Evolutionary conservation across 2,329 filamentous ascomycete genomes (phyloP).

Genomic region (Pseudocercospora eumusae): DNA sequence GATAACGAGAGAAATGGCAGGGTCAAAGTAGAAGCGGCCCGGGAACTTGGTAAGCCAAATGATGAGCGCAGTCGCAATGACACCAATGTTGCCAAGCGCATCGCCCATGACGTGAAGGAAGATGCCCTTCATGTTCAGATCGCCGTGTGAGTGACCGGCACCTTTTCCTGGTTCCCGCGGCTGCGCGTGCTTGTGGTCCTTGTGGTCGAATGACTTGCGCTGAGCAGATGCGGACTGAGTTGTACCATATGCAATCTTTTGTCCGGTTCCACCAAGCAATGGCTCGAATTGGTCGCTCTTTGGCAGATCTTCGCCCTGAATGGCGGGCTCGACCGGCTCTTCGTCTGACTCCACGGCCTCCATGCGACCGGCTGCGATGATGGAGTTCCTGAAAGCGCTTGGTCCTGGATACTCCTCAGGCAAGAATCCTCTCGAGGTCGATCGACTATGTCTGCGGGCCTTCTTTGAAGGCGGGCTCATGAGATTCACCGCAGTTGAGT

Average conservation of each 20-base stretch:
- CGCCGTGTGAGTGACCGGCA: constrained; percentile 75
- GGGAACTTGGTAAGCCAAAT: constrained; percentile 88
- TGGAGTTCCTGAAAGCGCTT: constrained; percentile 85
- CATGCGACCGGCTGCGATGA: constrained; percentile 77
- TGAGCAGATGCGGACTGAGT: constrained; percentile 24
- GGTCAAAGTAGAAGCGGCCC: constrained; percentile 86
- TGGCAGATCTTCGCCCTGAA: constrained; percentile 37
- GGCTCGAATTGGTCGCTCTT: constrained; percentile 21
- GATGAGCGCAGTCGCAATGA: constrained; percentile 77
- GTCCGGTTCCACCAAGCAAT: constrained; percentile 37
- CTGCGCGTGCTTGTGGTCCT: constrained; percentile 75
- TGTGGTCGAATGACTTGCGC: constrained; percentile 41
- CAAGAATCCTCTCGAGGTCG: constrained; percentile 55
- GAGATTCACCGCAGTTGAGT: constrained; percentile 29
- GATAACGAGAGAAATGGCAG: constrained; percentile 89
- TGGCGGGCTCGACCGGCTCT: constrained; percentile 55
- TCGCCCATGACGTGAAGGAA: constrained; percentile 75
- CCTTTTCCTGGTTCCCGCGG: constrained; percentile 61
- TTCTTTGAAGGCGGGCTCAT: constrained; percentile 44
- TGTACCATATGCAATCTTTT: constrained; percentile 36
- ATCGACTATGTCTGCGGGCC: constrained; percentile 62
- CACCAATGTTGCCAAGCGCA: constrained; percentile 81
- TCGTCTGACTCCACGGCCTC: constrained; percentile 58
- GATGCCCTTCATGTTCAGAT: constrained; percentile 89
- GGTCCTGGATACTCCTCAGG: constrained; percentile 76